phyloP scores from a whole-genome alignment of 2,329 filamentous ascomycete genomes.

The Ampelomyces quisqualis region DNA sequence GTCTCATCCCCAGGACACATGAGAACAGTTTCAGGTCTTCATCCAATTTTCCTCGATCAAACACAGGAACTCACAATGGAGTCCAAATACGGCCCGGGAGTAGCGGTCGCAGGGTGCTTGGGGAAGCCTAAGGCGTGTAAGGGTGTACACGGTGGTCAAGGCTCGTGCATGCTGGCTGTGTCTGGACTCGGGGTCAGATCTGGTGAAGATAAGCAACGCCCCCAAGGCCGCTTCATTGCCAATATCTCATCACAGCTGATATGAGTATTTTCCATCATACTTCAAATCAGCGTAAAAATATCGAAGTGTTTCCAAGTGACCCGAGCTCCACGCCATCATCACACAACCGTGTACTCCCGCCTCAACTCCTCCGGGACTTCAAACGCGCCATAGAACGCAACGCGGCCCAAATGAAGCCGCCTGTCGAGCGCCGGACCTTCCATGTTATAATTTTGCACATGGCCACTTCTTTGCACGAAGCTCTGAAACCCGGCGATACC shows the following conservation, averaged over 20 bases:
- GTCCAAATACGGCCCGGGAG: constrained; percentile 20
- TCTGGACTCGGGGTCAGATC: not conserved
- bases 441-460: constrained; percentile 22
- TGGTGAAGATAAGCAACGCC: not conserved
- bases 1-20: constrained; percentile 12
- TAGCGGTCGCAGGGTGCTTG: constrained; percentile 6
- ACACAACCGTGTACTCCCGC: constrained; percentile 14
- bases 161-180: too few relatives aligned
- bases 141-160: not conserved
- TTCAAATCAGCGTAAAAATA: too few relatives aligned
- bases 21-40: constrained; percentile 14
- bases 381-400: constrained; percentile 28
- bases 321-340: too few relatives aligned
- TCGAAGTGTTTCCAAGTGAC: too few relatives aligned
- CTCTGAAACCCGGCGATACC: constrained; percentile 24
- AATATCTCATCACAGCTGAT: too few relatives aligned
- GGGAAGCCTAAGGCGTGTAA: constrained; percentile 10
- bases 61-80: constrained; percentile 20
- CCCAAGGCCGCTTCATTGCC: too few relatives aligned
- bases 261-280: too few relatives aligned
- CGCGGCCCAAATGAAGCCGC: constrained; percentile 16
- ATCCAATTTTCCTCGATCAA: constrained; percentile 8
- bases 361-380: constrained; percentile 21
- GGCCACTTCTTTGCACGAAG: constrained; percentile 20
- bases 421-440: constrained; percentile 15